Percentiles rank a stretch among this genome's conserved stretches.
Conservation (phyloP, 192 early-diverging fungal genomes). For the Lunasporangiospora selenospora region DNA sequence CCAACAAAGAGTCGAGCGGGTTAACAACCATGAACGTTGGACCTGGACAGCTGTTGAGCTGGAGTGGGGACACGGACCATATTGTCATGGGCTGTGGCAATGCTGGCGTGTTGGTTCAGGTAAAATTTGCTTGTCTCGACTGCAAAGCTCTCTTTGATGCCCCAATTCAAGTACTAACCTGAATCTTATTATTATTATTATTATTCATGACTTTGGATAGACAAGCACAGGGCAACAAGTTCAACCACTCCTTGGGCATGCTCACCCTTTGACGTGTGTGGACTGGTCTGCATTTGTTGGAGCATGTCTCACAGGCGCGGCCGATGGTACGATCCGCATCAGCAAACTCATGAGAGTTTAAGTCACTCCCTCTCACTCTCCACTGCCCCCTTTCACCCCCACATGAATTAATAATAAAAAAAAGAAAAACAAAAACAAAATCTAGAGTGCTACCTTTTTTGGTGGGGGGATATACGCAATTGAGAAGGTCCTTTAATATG, state of each 20-base stretch:
- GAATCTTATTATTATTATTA: background rate
- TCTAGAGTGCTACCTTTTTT: background rate
- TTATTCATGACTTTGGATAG: background rate
- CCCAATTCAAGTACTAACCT: background rate
- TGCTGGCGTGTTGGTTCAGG: slow-evolving; percentile 57
- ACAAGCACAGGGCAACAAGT: slow-evolving; percentile 50
- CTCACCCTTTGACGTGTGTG: slow-evolving; percentile 51
- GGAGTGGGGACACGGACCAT: slow-evolving; percentile 62
- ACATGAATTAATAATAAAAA: background rate
- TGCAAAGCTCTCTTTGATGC: background rate
- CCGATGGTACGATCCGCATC: slow-evolving; percentile 61
- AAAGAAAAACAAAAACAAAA: background rate
- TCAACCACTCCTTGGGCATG: slow-evolving; percentile 50
- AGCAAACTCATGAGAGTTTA: slow-evolving; percentile 56
- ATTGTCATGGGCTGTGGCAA: slow-evolving; percentile 54
- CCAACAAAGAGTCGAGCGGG: slow-evolving; percentile 1
- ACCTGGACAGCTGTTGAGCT: slow-evolving; percentile 56
- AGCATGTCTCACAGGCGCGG: slow-evolving; percentile 55
- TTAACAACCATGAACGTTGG: slow-evolving; percentile 36
- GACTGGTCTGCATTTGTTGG: slow-evolving; percentile 60
- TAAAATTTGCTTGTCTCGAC: background rate
- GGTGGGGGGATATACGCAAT: background rate
- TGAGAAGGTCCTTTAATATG: background rate
- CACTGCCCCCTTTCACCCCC: background rate
- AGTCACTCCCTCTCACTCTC: background rate